Conservation (phyloP, 2,329 filamentous ascomycete species). For the Aspergillus aculeatus region DNA sequence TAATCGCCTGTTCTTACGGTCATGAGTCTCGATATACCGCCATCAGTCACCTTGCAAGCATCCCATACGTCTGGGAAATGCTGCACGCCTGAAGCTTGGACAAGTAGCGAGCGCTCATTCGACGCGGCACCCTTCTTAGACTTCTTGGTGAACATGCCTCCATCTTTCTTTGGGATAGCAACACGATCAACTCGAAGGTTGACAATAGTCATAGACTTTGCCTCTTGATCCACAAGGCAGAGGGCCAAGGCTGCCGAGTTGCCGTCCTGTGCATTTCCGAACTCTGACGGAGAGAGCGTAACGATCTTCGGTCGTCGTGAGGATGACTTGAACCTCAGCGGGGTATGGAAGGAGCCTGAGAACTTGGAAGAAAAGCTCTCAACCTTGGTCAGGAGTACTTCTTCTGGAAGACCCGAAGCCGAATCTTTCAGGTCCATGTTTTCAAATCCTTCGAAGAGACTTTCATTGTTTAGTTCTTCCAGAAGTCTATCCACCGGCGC, state of each 20-base stretch:
- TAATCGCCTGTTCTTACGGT: constrained; percentile 65
- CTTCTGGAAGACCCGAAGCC: constrained; percentile 69
- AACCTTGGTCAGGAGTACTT: constrained; percentile 70
- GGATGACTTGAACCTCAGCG: constrained; percentile 24
- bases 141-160: constrained; percentile 25
- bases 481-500: constrained; percentile 68
- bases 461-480: constrained; percentile 64
- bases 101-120: constrained; percentile 27
- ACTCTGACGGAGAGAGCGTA: constrained; percentile 55
- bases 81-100: constrained; percentile 48
- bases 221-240: constrained; percentile 67
- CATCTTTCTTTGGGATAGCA: constrained; percentile 27
- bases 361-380: constrained; percentile 63
- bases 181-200: constrained; percentile 58
- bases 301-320: constrained; percentile 54
- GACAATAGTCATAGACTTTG: constrained; percentile 66
- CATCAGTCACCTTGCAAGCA: constrained; percentile 69
- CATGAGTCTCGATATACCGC: constrained; percentile 65
- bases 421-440: constrained; percentile 71
- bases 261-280: constrained; percentile 30
- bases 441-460: constrained; percentile 66
- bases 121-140: constrained; percentile 21
- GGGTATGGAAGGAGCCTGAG: constrained; percentile 30
- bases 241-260: constrained; percentile 45
- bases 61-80: constrained; percentile 69